Percentiles rank a stretch among this genome's conserved stretches.
Evolutionary conservation across 306 rosid species (phyloP).

Genomic region (Acacia crassicarpa): DNA sequence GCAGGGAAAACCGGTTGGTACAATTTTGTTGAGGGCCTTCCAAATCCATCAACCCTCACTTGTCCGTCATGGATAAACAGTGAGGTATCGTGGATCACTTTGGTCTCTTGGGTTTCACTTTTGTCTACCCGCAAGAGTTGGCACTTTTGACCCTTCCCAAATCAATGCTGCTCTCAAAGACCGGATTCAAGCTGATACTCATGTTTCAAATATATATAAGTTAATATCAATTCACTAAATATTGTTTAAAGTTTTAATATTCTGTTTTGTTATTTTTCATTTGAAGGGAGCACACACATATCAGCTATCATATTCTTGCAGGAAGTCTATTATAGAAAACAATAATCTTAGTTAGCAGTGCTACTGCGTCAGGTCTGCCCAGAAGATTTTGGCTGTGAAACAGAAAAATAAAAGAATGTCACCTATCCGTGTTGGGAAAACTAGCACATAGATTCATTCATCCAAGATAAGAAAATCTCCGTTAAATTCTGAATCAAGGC

Average conservation of each 20-base stretch:
- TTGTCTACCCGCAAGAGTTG: no score
- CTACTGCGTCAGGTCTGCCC: not conserved
- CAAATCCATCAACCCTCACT: not conserved
- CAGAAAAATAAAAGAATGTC: not conserved
- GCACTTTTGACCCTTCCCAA: no score
- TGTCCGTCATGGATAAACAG: no score
- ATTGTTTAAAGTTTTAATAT: no score
- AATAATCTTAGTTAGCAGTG: not conserved
- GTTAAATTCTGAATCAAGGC: constrained; percentile 45
- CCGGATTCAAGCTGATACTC: no score
- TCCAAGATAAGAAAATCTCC: constrained; percentile 32
- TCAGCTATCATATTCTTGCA: not conserved
- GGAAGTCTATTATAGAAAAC: not conserved
- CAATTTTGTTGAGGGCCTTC: not conserved
- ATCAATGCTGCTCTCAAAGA: no score
- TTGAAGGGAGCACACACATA: not conserved
- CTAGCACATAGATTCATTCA: constrained; percentile 16
- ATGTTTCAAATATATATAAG: no score
- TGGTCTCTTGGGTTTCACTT: no score
- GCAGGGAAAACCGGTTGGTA: not conserved
- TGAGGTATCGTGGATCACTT: no score
- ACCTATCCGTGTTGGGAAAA: not conserved
- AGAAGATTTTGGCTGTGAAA: not conserved
- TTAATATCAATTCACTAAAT: no score
- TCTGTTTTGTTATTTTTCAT: no score